These are phyloP conservation scores for Termitomyces titanicus DNA, from an alignment of 768 basidiomycete species.

Conservation along the genomic window DNA sequence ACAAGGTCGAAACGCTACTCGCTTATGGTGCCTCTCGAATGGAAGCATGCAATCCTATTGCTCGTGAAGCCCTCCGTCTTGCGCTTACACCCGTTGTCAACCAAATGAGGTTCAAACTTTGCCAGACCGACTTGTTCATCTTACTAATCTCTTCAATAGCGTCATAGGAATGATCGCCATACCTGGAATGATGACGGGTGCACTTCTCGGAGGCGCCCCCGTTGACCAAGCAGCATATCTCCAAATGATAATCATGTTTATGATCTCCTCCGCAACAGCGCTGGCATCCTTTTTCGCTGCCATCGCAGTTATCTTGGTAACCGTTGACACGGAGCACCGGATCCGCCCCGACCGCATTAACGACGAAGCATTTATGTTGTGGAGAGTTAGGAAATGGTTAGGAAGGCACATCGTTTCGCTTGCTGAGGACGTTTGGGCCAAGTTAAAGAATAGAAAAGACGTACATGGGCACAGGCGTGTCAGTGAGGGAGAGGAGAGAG, in stretches of 20 bases:
- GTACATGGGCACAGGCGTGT: neutral
- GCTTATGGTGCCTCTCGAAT: constrained; percentile 82
- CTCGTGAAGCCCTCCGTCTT: constrained; percentile 71
- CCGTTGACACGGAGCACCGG: constrained; percentile 67
- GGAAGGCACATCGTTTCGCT: constrained; percentile 2
- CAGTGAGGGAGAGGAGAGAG: neutral
- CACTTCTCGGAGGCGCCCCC: constrained; percentile 81
- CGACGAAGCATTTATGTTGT: constrained; percentile 23
- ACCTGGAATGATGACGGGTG: constrained; percentile 91
- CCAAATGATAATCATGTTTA: constrained; percentile 94
- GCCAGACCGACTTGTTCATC: neutral
- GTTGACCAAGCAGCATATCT: constrained; percentile 82
- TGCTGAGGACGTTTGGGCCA: neutral
- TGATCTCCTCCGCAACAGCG: constrained; percentile 78
- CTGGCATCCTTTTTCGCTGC: constrained; percentile 68
- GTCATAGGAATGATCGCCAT: constrained; percentile 77
- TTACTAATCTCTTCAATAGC: constrained; percentile 27
- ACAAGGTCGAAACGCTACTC: constrained; percentile 83
- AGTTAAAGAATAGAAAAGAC: neutral
- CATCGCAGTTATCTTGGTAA: constrained; percentile 52
- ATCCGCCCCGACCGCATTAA: constrained; percentile 64
- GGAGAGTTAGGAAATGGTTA: constrained; percentile 18
- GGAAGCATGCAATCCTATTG: constrained; percentile 81
- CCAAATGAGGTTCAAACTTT: constrained; percentile 64
- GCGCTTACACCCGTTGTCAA: constrained; percentile 82